These are phyloP conservation scores for Aspergillus persii DNA, from an alignment of 2,329 filamentous ascomycete species.

Conservation along the genomic window DNA sequence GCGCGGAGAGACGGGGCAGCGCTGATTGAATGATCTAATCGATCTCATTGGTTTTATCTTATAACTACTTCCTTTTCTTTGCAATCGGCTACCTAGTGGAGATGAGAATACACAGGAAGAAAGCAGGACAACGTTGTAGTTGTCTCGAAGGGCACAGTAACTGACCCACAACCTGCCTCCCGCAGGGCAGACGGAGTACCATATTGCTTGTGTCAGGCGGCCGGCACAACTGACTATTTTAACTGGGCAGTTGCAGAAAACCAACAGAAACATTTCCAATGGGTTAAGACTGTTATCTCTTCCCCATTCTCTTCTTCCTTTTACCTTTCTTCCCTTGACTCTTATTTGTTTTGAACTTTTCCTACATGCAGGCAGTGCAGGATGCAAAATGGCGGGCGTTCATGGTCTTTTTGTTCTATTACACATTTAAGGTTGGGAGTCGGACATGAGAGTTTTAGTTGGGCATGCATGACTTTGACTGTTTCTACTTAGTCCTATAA, in stretches of 20 bases:
- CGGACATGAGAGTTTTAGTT: neutral
- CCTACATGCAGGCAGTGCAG: neutral
- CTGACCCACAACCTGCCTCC: neutral
- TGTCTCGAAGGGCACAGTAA: neutral
- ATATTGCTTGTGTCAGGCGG: neutral
- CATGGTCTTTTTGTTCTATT: neutral
- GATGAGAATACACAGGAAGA: neutral
- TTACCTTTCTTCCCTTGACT: neutral
- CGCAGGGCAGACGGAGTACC: neutral
- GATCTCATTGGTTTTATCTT: neutral
- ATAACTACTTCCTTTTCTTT: neutral
- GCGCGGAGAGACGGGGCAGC: conserved; percentile 40
- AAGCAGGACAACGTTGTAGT: neutral
- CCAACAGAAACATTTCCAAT: neutral
- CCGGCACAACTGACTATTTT: neutral
- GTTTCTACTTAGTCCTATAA: neutral
- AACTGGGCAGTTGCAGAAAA: neutral
- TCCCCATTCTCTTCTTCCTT: neutral
- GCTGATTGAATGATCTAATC: conserved; percentile 22
- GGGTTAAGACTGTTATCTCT: neutral
- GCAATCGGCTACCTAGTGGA: neutral
- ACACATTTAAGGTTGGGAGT: neutral
- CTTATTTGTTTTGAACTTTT: neutral
- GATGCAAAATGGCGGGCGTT: neutral
- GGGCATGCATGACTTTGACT: neutral